A percentile compares a stretch with the other conserved stretches of the same genome.
Conservation (phyloP, 2,329 filamentous ascomycete genomes). For the Elsinoe fawcettii region DNA sequence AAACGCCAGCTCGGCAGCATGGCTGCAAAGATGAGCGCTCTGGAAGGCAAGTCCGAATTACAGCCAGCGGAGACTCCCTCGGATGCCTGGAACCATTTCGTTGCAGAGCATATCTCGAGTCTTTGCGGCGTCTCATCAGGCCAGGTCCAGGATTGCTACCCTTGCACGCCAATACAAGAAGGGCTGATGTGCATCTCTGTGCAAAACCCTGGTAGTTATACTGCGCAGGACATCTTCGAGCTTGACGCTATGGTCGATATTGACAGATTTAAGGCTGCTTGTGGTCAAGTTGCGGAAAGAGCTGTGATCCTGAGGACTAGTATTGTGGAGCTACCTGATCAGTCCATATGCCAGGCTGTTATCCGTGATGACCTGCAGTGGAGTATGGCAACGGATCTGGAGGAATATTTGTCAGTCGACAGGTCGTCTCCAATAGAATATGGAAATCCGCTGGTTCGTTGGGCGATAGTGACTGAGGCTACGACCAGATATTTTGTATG, state of each 20-base stretch:
- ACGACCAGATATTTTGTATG: slow-evolving; percentile 25
- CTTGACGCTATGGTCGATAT: slow-evolving; percentile 28
- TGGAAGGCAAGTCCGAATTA: not conserved
- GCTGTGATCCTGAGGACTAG: not conserved
- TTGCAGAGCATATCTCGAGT: slow-evolving; percentile 22
- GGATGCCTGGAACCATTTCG: no score
- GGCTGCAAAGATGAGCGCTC: not conserved
- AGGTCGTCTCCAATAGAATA: not conserved
- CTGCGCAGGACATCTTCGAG: slow-evolving; percentile 32
- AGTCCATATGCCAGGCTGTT: not conserved
- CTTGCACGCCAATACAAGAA: slow-evolving; percentile 78
- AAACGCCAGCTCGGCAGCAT: not conserved
- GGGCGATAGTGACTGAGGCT: not conserved
- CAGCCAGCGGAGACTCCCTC: not conserved
- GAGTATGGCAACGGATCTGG: not conserved
- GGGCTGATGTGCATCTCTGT: slow-evolving; percentile 71
- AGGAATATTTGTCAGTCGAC: not conserved
- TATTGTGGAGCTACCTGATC: not conserved
- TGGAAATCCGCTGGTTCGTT: not conserved
- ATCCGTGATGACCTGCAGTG: not conserved
- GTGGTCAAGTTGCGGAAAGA: slow-evolving; percentile 19
- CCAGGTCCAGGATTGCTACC: slow-evolving; percentile 64
- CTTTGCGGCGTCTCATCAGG: slow-evolving; percentile 16
- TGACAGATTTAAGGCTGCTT: slow-evolving; percentile 30
- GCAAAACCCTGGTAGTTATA: slow-evolving; percentile 36